Evolutionary conservation across 495 filamentous ascomycete genomes (phyloP), one percentile per base, ranked within the genome.

Genomic region (Podospora appendiculata): DNA sequence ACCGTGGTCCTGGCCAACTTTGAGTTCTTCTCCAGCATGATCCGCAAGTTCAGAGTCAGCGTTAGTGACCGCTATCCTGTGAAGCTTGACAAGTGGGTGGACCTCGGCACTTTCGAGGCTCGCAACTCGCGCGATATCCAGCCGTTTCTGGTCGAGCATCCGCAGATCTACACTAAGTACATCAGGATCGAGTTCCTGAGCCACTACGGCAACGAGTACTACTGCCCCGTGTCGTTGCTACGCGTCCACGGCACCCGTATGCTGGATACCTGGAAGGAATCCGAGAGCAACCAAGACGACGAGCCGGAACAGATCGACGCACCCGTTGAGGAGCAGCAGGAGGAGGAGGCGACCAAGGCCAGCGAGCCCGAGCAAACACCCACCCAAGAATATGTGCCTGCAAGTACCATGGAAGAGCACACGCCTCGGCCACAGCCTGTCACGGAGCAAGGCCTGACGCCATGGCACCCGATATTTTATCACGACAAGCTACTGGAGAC

Each of bases 1-100:
- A 98, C 93, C 4, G 77, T 98, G 33, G 93, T 96, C 1, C 78
- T 98, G 16, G 92, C 93, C 41, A 98, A 97, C 67, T 98, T 92
- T 65, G 93, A 96, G 68, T 98, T 98, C 74, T 98, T 98, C 71
- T 95, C 89, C 47, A 94, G 88, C 55, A 96, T 95, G 77, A 89
- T 97, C 61, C 86, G 89, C 49, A 86, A 81, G 17, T 95, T 98
- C 65, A 77, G 87, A 16, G 82, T 97, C 48, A 90, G 86, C 61
- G 90, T 96, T 18, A 89, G 90, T 34, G 93, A 96, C 68, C 82
- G 88, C 35, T 96, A 96, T 66, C 93, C 93, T 3, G 86, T 92
- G 32, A 96, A 96, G 66, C 63, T 81, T 44, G 91, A 94, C 42
- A 90, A 91, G 57, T 98, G 93, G 93, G 88, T 86, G 53, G 83